Evolutionary conservation across 1,284 basidiomycete genomes (phyloP), one percentile per base, ranked within the genome.

Genomic region (Trametes pubescens): DNA sequence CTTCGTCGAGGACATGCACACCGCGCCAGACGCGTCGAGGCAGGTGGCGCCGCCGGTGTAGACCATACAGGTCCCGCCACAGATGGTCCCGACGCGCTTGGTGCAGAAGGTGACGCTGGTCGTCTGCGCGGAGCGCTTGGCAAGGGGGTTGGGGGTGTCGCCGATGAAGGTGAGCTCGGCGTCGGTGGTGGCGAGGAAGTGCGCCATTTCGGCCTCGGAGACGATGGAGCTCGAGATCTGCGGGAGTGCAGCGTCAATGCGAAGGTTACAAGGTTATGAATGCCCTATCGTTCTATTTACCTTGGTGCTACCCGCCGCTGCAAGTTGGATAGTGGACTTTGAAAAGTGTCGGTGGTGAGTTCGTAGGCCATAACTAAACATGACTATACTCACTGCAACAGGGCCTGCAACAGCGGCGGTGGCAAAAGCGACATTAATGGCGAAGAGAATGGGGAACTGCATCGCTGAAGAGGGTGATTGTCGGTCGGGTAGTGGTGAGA

Each of bases 131-230:
- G 44, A 13, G 44, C 55, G 55, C 55, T 48, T 47, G 29, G 29
- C 55, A 44, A 57, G 55, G 2, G 55, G 55, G 55, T 48, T 57
- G 32, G 34, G 34, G 55, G 10, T 34, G 13, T 47, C 32, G 21
- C 55, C 55, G 55, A 57, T 35, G 55, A 57, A 57, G 55, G 46
- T 57, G 55, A 57, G 55, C 55, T 57, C 55, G 55, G 55, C 55
- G 44, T 57, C 55, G 55, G 55, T 57, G 32, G 32, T 57, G 32
- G 55, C 55, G 55, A 57, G 18, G n/a, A 18, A 57, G 55, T 57
- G 55, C 1, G 44, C 55, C 13, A 57, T 35, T 21, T 57, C 32
- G n/a, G 44, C 55, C 44, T 57, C 55, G 55, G 24, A 32, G 34
- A 57, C 26, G 55, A 57, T 11, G 46, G 32, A 37, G 6, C 29